Percentiles rank a stretch among this genome's conserved stretches.
These are phyloP conservation scores for Flaveria floridana DNA, from an alignment of 140 eudicot genomes.

Conservation along the genomic window DNA sequence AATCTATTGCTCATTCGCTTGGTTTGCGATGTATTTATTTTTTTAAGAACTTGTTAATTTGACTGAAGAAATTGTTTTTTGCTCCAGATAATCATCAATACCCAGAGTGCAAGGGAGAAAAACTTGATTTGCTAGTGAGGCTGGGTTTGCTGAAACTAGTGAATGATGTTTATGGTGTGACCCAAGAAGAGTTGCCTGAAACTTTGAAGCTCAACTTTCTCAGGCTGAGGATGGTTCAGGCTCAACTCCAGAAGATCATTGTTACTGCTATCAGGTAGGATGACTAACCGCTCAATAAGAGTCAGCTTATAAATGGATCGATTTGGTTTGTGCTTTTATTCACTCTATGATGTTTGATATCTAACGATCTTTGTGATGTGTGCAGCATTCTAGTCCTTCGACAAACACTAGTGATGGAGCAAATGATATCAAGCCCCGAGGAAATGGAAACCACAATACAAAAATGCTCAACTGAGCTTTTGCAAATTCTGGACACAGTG, in stretches of 20 bases:
- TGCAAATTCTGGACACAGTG: slow-evolving; percentile 50
- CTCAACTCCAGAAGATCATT: slow-evolving; percentile 79
- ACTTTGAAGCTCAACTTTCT: slow-evolving; percentile 70
- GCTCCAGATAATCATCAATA: slow-evolving; percentile 39
- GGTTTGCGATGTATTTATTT: slow-evolving; percentile 1
- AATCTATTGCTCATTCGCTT: slow-evolving; percentile 4
- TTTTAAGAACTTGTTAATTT: not conserved
- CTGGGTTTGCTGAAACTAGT: slow-evolving; percentile 79
- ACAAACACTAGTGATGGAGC: slow-evolving; percentile 70
- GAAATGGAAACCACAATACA: slow-evolving; percentile 56
- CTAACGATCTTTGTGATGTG: slow-evolving; percentile 5
- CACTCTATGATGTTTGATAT: not conserved
- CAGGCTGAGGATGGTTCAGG: slow-evolving; percentile 67
- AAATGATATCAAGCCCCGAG: slow-evolving; percentile 41
- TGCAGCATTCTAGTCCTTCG: slow-evolving; percentile 80
- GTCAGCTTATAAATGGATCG: not conserved
- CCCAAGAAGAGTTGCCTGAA: slow-evolving; percentile 73
- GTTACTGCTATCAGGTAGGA: slow-evolving; percentile 86
- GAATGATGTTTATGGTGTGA: slow-evolving; percentile 62
- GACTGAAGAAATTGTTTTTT: not conserved
- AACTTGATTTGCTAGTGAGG: slow-evolving; percentile 70
- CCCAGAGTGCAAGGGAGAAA: slow-evolving; percentile 84
- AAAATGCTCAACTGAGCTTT: slow-evolving; percentile 45
- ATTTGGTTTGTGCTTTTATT: not conserved
- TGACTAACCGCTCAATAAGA: not conserved